A percentile compares a stretch with the other conserved stretches of the same genome.
Evolutionary conservation across 169 alveolate genomes (phyloP).

Genomic region (Condylostoma magnum): DNA sequence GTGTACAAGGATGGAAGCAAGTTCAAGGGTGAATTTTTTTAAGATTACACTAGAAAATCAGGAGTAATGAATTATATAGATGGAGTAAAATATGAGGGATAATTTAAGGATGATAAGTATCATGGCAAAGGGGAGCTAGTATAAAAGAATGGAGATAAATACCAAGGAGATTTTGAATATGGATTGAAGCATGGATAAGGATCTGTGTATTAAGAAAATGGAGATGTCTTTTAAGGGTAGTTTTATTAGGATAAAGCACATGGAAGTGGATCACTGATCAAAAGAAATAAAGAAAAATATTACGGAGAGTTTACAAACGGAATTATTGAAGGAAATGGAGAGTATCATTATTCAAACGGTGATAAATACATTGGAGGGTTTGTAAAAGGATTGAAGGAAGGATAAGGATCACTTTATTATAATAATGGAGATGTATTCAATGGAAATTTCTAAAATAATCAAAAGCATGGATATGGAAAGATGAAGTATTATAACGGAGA

Average conservation of each 20-base stretch:
- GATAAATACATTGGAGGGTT: slow-evolving; percentile 26
- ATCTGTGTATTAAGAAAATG: neutral
- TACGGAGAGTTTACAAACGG: slow-evolving; percentile 25
- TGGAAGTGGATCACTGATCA: slow-evolving; percentile 29
- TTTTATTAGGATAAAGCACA: neutral
- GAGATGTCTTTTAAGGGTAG: slow-evolving; percentile 12
- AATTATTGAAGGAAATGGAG: slow-evolving; percentile 21
- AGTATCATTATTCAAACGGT: slow-evolving; percentile 10
- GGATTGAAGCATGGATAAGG: neutral
- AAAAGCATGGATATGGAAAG: slow-evolving; percentile 9
- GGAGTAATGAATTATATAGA: neutral
- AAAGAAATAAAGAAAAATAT: slow-evolving; percentile 2
- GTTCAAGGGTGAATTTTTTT: neutral
- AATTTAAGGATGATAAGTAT: neutral
- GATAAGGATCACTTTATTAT: slow-evolving; percentile 10
- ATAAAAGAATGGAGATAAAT: neutral
- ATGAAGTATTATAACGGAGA: neutral
- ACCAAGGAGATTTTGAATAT: neutral
- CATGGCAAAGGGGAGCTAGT: neutral
- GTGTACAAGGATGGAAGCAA: slow-evolving; percentile 4
- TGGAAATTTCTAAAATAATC: slow-evolving; percentile 7
- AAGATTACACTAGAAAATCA: neutral
- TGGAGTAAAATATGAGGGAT: neutral
- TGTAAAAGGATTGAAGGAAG: slow-evolving; percentile 17
- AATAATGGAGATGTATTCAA: slow-evolving; percentile 13